Percentiles rank a stretch among this genome's conserved stretches.
Evolutionary conservation across 192 early-diverging fungal species (phyloP).

Genomic region (Backusella tuberculispora): DNA sequence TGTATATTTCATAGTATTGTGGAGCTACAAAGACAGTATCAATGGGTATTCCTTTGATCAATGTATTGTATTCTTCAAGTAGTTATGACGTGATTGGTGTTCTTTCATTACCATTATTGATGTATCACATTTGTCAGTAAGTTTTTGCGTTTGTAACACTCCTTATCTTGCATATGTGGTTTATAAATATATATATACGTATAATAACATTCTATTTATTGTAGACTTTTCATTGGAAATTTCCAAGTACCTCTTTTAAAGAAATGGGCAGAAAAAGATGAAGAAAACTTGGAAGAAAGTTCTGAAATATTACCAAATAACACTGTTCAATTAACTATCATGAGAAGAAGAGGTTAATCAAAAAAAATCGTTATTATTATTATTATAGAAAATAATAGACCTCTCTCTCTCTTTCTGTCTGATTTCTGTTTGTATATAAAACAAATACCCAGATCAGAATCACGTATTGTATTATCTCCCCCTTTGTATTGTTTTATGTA

Average conservation of each 20-base stretch:
- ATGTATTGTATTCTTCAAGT: constrained; percentile 59
- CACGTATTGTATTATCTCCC: neutral
- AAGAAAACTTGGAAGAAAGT: constrained; percentile 4
- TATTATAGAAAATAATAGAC: too few relatives aligned
- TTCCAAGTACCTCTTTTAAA: constrained; percentile 56
- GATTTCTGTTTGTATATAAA: too few relatives aligned
- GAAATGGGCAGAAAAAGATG: constrained; percentile 51
- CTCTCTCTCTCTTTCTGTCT: too few relatives aligned
- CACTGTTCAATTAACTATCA: neutral
- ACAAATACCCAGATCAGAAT: too few relatives aligned
- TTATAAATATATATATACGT: neutral
- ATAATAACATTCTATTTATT: neutral
- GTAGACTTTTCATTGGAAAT: constrained; percentile 50
- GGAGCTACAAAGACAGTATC: constrained; percentile 72
- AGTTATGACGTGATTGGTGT: constrained; percentile 49
- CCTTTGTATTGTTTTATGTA: neutral
- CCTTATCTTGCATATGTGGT: too few relatives aligned
- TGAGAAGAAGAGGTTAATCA: constrained; percentile 9
- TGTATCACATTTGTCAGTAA: constrained; percentile 59
- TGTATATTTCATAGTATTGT: constrained; percentile 49
- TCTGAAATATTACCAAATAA: constrained; percentile 6
- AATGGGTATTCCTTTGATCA: constrained; percentile 72
- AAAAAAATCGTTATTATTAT: neutral
- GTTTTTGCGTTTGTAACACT: neutral
- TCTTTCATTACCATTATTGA: constrained; percentile 57